Conservation (phyloP, 2,329 filamentous ascomycete genomes). For the Beauveria pseudobassiana region DNA sequence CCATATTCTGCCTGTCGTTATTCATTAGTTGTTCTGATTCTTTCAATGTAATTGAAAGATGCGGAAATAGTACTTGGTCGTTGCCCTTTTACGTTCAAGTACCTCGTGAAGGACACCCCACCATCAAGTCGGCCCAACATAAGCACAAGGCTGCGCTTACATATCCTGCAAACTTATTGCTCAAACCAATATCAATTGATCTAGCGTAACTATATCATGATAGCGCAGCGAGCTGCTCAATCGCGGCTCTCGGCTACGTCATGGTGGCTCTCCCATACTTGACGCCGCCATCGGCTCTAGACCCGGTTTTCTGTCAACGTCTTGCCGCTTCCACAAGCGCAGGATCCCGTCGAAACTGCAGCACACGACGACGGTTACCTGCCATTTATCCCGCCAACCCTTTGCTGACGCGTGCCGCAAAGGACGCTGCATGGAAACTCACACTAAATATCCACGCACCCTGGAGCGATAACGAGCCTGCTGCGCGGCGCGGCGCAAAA, state of each 20-base stretch:
- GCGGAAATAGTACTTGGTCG: neutral
- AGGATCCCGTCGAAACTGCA: neutral
- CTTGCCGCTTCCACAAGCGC: neutral
- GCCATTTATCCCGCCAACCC: neutral
- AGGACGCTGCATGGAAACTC: neutral
- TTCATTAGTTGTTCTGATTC: neutral
- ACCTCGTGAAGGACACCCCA: neutral
- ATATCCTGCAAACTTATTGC: no score
- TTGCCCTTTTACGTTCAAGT: neutral
- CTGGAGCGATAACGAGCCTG: neutral
- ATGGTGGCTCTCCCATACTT: neutral
- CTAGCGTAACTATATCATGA: neutral
- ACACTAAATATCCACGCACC: neutral
- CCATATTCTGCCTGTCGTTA: neutral
- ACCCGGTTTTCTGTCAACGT: conserved; percentile 8
- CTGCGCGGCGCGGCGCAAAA: neutral
- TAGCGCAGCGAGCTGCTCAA: neutral
- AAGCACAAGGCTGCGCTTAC: neutral
- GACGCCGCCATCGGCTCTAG: conserved; percentile 8
- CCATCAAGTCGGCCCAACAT: neutral
- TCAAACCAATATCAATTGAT: neutral
- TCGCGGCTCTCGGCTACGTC: neutral
- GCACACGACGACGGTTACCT: neutral
- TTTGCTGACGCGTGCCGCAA: no score
- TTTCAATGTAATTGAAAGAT: neutral